Base-by-base conservation (phyloP, 352 stramenopile species). In the Phytophthora tubulina region DNA sequence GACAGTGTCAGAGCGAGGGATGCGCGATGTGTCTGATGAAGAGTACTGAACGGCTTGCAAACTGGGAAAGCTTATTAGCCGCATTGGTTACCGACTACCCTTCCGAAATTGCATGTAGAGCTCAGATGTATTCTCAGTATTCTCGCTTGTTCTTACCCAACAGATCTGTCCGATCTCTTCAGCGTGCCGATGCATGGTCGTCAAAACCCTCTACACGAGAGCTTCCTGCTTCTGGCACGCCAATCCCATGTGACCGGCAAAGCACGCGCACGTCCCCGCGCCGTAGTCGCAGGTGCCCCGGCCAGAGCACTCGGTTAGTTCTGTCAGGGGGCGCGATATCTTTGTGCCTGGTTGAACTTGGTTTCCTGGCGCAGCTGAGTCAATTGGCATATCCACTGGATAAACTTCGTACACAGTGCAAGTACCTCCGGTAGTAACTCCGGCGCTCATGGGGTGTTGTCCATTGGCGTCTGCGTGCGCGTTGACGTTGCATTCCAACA, bases 191-290 rank as follows among this genome's bases (percentile, higher is more conserved):
- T 44, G 51, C n/a, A 14, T 39, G 35, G 35, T 39, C 35, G 7
- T 31, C 32, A 17, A 27, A 46, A 35, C 42, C 35, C 36, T 8
- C 70, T 74, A 73, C 48, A 68, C 66, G 3, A 70, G 61, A 0
- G 62, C 70, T 67, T 71, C 59, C 50, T 95, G 86, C 30, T 77
- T 82, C 55, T 94, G 72, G 53, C 88, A 95, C 14, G 86, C 88
- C 17, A 94, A 75, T 0, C 88, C 85, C 81, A 93, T 93, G 71
- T 94, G 86, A 0, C 88, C 88, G 6, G 84, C 52, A 52, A 76
- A 95, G 64, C 88, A 95, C 52, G 76, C 72, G 79, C 88, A 94
- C 1, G 71, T 73, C 14, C 88, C 88, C 0, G 78, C 79, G 35
- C 50, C 51, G 38, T 67, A 76, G 76, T 93, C 84, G 49, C 88